Conservation (phyloP, 73 alveolate genomes). For the Paramecium bursaria region DNA sequence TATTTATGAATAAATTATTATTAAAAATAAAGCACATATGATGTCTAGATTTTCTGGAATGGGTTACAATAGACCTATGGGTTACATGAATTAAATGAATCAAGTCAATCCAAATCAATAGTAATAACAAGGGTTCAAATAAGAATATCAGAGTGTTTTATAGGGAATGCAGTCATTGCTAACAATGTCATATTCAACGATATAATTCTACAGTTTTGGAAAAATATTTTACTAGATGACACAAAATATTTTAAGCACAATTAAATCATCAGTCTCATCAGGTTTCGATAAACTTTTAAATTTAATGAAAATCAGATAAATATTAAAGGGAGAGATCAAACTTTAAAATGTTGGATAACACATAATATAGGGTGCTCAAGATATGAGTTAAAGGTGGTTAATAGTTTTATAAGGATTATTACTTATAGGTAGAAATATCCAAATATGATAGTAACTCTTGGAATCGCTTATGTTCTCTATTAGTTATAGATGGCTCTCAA, state of each 20-base stretch:
- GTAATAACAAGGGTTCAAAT: neutral
- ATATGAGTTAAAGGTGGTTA: neutral
- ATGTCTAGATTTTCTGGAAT: too few relatives aligned
- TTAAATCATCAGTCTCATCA: neutral
- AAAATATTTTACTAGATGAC: neutral
- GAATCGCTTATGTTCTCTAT: neutral
- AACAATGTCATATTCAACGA: neutral
- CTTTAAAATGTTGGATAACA: neutral
- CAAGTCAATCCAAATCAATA: too few relatives aligned
- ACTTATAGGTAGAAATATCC: neutral
- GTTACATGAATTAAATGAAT: too few relatives aligned
- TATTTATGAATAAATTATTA: too few relatives aligned
- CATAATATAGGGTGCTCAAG: too few relatives aligned
- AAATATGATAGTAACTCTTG: neutral
- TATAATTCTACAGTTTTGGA: neutral
- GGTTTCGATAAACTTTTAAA: neutral
- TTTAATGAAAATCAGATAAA: too few relatives aligned
- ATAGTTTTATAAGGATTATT: too few relatives aligned
- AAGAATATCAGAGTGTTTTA: neutral
- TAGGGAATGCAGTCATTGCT: neutral
- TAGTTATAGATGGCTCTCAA: neutral
- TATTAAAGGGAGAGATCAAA: neutral
- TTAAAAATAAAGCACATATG: too few relatives aligned
- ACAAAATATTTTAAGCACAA: neutral
- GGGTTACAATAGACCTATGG: too few relatives aligned